Base-by-base conservation (phyloP, 345 rosid species). In the Carallia brachiata region DNA sequence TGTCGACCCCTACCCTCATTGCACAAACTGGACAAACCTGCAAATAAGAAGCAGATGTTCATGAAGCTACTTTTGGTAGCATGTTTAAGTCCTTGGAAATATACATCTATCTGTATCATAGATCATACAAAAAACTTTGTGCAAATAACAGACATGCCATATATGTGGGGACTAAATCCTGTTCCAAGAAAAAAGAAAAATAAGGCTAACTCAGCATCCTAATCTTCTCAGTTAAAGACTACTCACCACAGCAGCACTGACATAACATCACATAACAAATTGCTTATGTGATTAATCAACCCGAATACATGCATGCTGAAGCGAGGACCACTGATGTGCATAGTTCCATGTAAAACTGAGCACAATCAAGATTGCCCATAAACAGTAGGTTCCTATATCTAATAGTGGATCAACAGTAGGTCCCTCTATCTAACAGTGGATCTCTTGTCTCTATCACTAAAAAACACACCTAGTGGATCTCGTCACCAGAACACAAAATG, bases 1-100 rank as follows among this genome's bases (percentile, higher is more conserved):
- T 88, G 78, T 94, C 98, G 31, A 84, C 82, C 59, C 95, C 96
- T 69, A 88, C 98, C 80, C 92, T 94, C 84, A 85, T 63, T 58
- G 91, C 81, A 76, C 98, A 94, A 75, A 91, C 89, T 6, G 98
- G 97, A 73, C 98, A 94, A 44, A 94, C 91, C 98, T 94, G 87
- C 85, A 82, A 63, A 68, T 57, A 52, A 73, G 61, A 37, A 68
- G 61, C 15, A 18, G 39, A 37, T 2, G 54, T 44, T 55, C 59
- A 44, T 60, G 36, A 53, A 52, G 39, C 57, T 68, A 12, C 16
- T 44, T 12, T 44, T 44, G 16, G 4, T 44, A 44, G 50, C 17
- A 44, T 44, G 48, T 44, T 44, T 44, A 53, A 61, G 13, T 30
- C 65, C 28, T 52, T 65, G 50, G 50, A 10, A 44, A 44, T 44